A percentile compares a stretch with the other conserved stretches of the same genome.
These are phyloP conservation scores for Peronospora farinosa DNA, from an alignment of 352 stramenopile genomes.

Conservation along the genomic window DNA sequence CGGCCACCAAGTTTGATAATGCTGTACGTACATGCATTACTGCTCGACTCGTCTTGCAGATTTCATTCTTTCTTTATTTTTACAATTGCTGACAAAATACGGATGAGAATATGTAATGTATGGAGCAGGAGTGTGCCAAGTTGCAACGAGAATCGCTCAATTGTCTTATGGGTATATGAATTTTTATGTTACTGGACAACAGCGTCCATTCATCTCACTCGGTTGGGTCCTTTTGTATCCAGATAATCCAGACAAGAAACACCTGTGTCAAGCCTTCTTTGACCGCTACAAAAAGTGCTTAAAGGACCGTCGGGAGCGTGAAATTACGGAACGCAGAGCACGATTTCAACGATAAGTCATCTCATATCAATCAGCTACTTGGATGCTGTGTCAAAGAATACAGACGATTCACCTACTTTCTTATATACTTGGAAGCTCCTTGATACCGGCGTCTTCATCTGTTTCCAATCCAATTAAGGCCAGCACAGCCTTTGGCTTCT, in stretches of 20 bases:
- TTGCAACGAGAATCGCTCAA: conserved; percentile 66
- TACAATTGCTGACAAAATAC: neutral
- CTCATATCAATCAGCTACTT: neutral
- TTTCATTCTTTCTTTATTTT: neutral
- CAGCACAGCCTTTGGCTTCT: conserved; percentile 64
- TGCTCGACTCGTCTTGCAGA: neutral
- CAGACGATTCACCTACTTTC: neutral
- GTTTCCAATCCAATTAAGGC: conserved; percentile 59
- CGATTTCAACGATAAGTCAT: conserved; percentile 12
- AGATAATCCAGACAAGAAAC: conserved; percentile 50
- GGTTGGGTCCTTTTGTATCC: neutral
- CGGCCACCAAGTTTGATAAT: conserved; percentile 41
- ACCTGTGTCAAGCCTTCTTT: conserved; percentile 51
- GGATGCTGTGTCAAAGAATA: conserved; percentile 4
- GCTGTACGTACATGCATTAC: conserved; percentile 17
- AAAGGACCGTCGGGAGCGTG: conserved; percentile 43
- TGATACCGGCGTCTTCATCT: conserved; percentile 60
- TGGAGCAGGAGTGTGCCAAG: conserved; percentile 49
- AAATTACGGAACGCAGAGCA: conserved; percentile 30
- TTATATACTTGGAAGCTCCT: conserved; percentile 69
- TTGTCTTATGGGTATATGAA: conserved; percentile 46
- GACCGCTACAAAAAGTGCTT: conserved; percentile 61
- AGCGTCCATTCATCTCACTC: neutral
- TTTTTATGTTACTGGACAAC: neutral
- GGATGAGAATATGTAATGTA: neutral